phyloP scores from a whole-genome alignment of 163 green algal species.

The Scenedesmus sp. region DNA sequence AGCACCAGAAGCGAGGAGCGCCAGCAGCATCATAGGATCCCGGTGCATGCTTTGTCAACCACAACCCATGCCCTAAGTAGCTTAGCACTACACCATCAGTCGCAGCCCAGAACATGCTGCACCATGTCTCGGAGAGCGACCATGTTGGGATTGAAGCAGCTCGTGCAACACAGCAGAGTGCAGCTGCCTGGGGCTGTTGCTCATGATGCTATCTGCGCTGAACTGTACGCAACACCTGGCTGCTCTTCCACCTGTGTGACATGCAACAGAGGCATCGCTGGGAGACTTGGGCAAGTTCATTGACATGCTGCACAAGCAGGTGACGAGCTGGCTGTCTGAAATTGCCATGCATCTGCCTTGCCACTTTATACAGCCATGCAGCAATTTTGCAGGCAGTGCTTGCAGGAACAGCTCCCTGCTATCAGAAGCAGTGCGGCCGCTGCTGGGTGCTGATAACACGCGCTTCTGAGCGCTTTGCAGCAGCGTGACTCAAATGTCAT shows the following conservation, averaged over 20 bases:
- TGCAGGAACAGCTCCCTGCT: not conserved
- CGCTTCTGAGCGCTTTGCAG: not conserved
- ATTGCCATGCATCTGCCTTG: not conserved
- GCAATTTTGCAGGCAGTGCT: not conserved
- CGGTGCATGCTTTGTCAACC: not conserved
- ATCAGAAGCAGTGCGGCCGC: not conserved
- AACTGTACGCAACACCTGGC: no score
- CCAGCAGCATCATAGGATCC: not conserved
- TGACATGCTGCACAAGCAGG: slow-evolving; percentile 75
- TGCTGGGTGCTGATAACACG: not conserved
- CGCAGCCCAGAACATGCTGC: no score
- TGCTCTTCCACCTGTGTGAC: not conserved
- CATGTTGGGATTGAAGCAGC: no score
- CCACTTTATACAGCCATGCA: not conserved
- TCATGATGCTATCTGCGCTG: not conserved
- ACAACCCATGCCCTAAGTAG: no score
- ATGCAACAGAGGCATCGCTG: slow-evolving; percentile 78
- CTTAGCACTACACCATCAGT: no score
- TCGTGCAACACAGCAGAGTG: no score
- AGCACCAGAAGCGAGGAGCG: not conserved
- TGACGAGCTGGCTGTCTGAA: slow-evolving; percentile 27
- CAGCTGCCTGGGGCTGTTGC: not conserved
- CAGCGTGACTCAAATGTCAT: not conserved
- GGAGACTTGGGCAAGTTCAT: slow-evolving; percentile 82
- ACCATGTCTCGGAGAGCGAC: no score